phyloP scores from a whole-genome alignment of 805 yeast genomes.

The Metschnikowia continentalis region DNA sequence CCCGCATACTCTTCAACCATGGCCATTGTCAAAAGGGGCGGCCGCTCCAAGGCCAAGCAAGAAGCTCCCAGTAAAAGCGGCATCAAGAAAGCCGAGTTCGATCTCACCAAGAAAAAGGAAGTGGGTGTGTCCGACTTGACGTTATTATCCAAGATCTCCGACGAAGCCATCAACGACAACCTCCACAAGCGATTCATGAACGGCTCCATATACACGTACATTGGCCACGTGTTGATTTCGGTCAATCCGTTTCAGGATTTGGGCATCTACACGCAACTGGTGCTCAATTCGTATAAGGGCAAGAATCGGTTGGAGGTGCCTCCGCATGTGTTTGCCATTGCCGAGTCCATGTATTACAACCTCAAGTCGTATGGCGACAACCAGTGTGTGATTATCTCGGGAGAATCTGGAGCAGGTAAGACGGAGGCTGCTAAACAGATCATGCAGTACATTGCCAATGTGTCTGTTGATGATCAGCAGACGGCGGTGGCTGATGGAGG shows the following conservation, averaged over 20 bases:
- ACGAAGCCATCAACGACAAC: constrained; percentile 89
- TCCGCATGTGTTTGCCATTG: constrained; percentile 97
- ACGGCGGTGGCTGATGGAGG: constrained; percentile 20
- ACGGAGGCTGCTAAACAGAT: constrained; percentile 97
- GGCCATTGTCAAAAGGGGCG: constrained; percentile 79
- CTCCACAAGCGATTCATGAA: constrained; percentile 84
- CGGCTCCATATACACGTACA: constrained; percentile 86
- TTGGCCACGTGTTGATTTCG: constrained; percentile 91
- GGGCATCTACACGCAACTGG: constrained; percentile 87
- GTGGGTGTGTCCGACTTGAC: constrained; percentile 98
- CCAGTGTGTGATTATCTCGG: constrained; percentile 96
- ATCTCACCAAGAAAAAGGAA: constrained; percentile 81
- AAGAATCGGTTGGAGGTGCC: constrained; percentile 94
- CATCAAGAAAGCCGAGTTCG: constrained; percentile 85
- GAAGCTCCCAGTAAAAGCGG: constrained; percentile 52
- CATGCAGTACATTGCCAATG: constrained; percentile 94
- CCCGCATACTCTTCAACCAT: constrained; percentile 28
- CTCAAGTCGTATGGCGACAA: constrained; percentile 90
- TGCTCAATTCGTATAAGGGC: constrained; percentile 74
- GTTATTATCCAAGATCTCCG: constrained; percentile 78
- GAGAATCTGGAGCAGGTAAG: constrained; percentile 97
- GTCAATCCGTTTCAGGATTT: constrained; percentile 95
- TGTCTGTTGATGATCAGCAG: constrained; percentile 51
- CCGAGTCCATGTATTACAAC: constrained; percentile 94
- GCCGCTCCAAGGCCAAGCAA: constrained; percentile 50